Conservation (phyloP, 345 rosid genomes). For the Eucalyptus polybractea region DNA sequence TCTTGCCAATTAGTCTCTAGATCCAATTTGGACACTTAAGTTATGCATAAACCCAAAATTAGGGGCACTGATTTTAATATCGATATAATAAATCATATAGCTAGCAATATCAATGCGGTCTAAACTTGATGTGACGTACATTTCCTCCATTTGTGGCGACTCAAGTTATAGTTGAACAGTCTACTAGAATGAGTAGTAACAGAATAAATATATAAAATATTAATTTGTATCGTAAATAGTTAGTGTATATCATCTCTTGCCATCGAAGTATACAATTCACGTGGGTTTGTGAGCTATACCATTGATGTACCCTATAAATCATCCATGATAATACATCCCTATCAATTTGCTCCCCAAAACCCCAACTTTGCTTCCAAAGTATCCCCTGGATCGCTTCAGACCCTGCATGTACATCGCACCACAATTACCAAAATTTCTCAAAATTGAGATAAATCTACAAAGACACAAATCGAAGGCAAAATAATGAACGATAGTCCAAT, state of each 20-base stretch:
- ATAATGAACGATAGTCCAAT: too few relatives aligned
- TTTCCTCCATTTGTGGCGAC: background rate
- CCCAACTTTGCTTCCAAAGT: too few relatives aligned
- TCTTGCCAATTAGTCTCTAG: background rate
- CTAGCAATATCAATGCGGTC: background rate
- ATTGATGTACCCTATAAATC: background rate
- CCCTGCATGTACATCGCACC: too few relatives aligned
- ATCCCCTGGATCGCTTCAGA: too few relatives aligned
- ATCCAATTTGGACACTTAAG: background rate
- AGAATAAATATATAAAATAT: background rate
- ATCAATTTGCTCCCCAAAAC: too few relatives aligned
- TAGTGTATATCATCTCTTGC: background rate
- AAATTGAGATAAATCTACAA: too few relatives aligned
- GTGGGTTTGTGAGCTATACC: background rate
- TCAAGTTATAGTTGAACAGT: background rate
- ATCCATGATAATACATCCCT: background rate
- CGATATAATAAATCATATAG: background rate
- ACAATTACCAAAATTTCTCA: too few relatives aligned
- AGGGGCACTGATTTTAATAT: background rate
- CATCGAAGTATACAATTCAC: background rate
- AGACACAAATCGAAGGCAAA: too few relatives aligned
- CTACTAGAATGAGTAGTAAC: background rate
- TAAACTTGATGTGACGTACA: background rate
- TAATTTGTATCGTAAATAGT: background rate
- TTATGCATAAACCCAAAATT: background rate